Conservation (phyloP, 1,284 basidiomycete genomes). For the Butyriboletus appendiculatus region DNA sequence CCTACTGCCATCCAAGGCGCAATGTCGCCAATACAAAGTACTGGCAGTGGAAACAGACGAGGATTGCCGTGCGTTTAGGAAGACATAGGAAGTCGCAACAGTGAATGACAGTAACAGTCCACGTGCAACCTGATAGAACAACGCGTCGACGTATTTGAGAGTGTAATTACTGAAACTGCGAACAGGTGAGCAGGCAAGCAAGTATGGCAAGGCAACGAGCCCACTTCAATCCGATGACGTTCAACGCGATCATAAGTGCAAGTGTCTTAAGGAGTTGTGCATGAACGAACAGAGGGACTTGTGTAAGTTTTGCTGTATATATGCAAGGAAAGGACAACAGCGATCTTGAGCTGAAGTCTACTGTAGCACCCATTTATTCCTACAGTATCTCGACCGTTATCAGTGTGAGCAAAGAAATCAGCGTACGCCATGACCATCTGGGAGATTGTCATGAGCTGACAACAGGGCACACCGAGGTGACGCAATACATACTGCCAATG, state of each 20-base stretch:
- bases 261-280: too few relatives aligned
- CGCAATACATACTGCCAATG: too few relatives aligned
- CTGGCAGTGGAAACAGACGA: too few relatives aligned
- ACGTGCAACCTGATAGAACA: constrained; percentile 88
- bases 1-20: too few relatives aligned
- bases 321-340: too few relatives aligned
- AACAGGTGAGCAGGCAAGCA: background rate
- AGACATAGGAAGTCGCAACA: constrained; percentile 72
- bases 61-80: constrained; percentile 60
- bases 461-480: too few relatives aligned
- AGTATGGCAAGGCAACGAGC: constrained; percentile 10
- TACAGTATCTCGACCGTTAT: constrained; percentile 32
- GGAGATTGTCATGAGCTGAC: too few relatives aligned
- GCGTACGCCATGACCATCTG: constrained; percentile 80
- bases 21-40: too few relatives aligned
- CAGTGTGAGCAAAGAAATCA: constrained; percentile 3
- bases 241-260: constrained; percentile 81
- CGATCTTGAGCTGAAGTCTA: constrained; percentile 57
- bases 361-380: constrained; percentile 82
- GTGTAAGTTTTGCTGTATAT: too few relatives aligned
- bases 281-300: too few relatives aligned
- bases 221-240: constrained; percentile 79
- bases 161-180: constrained; percentile 85
- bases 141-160: constrained; percentile 88
- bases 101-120: constrained; percentile 87